These are phyloP conservation scores for Fraxinus albicans DNA, from an alignment of 305 asterid species.

Conservation along the genomic window DNA sequence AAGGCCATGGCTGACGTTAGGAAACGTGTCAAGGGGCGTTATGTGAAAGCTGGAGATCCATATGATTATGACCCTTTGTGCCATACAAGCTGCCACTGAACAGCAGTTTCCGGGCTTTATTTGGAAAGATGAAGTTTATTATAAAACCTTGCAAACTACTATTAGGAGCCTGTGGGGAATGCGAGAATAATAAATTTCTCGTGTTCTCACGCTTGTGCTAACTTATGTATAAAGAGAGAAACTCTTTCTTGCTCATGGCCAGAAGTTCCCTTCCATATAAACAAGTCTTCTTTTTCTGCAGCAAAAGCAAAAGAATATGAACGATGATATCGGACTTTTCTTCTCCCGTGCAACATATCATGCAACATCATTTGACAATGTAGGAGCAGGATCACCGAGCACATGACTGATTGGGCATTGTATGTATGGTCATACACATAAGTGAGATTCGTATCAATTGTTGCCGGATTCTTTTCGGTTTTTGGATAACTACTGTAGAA, in stretches of 20 bases:
- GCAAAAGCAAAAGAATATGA: not conserved
- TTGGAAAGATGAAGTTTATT: constrained; percentile 13
- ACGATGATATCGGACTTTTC: not conserved
- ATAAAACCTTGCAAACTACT: constrained; percentile 16
- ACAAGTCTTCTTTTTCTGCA: not conserved
- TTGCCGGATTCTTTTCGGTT: not conserved
- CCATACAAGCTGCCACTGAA: constrained; percentile 35
- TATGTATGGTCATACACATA: not conserved
- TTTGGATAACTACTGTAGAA: not conserved
- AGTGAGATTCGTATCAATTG: not conserved
- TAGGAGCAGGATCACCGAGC: not conserved
- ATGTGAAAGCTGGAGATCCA: constrained; percentile 65
- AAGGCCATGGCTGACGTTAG: constrained; percentile 74
- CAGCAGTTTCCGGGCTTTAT: not conserved
- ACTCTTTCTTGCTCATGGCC: not conserved
- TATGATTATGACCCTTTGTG: constrained; percentile 59
- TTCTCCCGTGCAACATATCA: not conserved
- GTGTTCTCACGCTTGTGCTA: not conserved
- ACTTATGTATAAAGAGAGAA: not conserved
- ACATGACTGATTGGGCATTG: not conserved
- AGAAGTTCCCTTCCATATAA: not conserved
- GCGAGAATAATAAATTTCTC: not conserved
- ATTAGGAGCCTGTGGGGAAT: constrained; percentile 14
- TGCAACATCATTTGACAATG: not conserved
- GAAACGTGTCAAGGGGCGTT: constrained; percentile 79